Conservation (phyloP, 2,329 filamentous ascomycete species). For the Falciphora oryzae region DNA sequence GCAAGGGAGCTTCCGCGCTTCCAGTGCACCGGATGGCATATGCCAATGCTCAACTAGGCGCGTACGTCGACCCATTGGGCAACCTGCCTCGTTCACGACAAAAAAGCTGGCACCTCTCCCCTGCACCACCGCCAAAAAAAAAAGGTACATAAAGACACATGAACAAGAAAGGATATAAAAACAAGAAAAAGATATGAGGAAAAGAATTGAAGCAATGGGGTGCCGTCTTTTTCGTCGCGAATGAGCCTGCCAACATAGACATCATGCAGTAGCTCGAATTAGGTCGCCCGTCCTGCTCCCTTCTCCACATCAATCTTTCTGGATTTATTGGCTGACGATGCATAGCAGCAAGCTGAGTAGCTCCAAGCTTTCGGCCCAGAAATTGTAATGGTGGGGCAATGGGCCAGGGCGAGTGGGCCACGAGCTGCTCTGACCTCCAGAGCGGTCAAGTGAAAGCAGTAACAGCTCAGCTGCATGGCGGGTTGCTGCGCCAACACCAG, state of each 20-base stretch:
- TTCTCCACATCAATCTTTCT: background rate
- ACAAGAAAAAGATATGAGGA: no score
- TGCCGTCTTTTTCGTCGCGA: no score
- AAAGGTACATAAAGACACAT: no score
- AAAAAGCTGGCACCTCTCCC: no score
- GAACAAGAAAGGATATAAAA: no score
- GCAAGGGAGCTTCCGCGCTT: background rate
- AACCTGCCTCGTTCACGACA: no score
- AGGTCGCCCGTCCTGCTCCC: no score
- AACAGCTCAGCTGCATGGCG: background rate
- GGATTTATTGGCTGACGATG: background rate
- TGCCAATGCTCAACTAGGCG: no score
- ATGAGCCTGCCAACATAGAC: no score
- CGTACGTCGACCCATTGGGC: no score
- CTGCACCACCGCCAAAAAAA: no score
- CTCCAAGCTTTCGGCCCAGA: background rate
- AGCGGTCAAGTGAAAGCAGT: background rate
- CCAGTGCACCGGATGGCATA: background rate
- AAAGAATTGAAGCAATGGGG: no score
- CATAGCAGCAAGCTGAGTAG: background rate
- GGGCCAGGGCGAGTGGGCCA: background rate
- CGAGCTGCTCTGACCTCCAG: background rate
- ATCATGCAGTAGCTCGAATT: background rate
- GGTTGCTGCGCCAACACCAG: slow-evolving; percentile 8
- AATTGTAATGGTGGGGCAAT: background rate